phyloP scores from a whole-genome alignment of 2,329 filamentous ascomycete genomes.

The Colletotrichum lini region DNA sequence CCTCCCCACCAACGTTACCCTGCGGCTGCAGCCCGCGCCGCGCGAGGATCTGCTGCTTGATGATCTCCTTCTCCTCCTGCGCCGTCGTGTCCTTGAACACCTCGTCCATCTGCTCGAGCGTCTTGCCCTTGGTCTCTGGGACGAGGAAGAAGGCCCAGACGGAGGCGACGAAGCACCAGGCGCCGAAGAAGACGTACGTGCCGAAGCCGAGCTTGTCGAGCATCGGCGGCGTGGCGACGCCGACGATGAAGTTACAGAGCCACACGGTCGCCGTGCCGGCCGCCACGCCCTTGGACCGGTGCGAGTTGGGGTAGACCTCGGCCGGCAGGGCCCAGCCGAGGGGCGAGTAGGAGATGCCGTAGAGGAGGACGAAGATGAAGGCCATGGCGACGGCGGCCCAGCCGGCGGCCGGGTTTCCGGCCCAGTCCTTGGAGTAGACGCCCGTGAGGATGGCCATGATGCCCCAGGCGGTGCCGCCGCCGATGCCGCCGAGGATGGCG shows the following conservation, averaged over 20 bases:
- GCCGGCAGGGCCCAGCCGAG: constrained; percentile 10
- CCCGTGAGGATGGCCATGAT: constrained; percentile 33
- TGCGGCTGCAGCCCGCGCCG: constrained; percentile 9
- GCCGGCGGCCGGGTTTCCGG: background rate
- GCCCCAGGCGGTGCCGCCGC: constrained; percentile 43
- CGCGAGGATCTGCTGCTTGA: constrained; percentile 28
- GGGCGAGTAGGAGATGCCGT: constrained; percentile 6
- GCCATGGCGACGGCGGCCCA: constrained; percentile 27
- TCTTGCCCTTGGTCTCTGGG: constrained; percentile 70
- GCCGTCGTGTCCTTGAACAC: constrained; percentile 45
- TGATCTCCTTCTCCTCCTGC: constrained; percentile 36
- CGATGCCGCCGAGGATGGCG: constrained; percentile 49
- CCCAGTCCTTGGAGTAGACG: constrained; percentile 23
- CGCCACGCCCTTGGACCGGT: constrained; percentile 44
- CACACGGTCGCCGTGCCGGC: constrained; percentile 63
- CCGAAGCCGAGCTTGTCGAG: constrained; percentile 64
- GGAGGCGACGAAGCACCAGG: constrained; percentile 63
- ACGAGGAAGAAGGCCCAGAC: constrained; percentile 68
- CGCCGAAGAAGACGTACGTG: constrained; percentile 72
- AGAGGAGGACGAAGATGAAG: constrained; percentile 8
- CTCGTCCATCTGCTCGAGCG: constrained; percentile 70
- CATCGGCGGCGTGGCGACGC: constrained; percentile 65
- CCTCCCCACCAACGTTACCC: constrained; percentile 4
- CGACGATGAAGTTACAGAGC: constrained; percentile 62
- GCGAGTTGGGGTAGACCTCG: constrained; percentile 3